These are phyloP conservation scores for Vittaforma corneae DNA, from an alignment of 371 early-diverging fungal species.

Conservation along the genomic window DNA sequence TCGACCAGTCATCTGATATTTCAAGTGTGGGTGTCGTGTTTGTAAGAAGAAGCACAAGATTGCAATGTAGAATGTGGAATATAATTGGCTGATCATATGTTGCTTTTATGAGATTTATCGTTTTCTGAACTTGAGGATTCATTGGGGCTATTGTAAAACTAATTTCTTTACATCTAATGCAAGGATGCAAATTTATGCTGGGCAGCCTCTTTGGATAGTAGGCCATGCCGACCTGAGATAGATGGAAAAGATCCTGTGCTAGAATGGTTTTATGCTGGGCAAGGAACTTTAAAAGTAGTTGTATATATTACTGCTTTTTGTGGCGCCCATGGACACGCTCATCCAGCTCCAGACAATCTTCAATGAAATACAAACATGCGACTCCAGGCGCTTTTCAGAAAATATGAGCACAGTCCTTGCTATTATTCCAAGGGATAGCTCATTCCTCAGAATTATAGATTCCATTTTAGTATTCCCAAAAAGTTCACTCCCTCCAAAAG, in stretches of 20 bases:
- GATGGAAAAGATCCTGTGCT: too few species aligned
- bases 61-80: conserved; percentile 33
- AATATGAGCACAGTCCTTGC: not conserved
- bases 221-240: too few species aligned
- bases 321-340: not conserved
- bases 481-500: conserved; percentile 20
- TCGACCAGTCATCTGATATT: conserved; percentile 40
- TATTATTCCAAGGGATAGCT: conserved; percentile 1
- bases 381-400: conserved; percentile 8
- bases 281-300: too few species aligned
- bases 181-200: too few species aligned
- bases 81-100: conserved; percentile 45
- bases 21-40: conserved; percentile 20
- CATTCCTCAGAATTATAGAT: conserved; percentile 14
- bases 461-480: conserved; percentile 20
- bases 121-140: conserved; percentile 13
- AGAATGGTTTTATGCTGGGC: too few species aligned
- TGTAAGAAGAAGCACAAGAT: conserved; percentile 14
- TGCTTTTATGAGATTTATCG: conserved; percentile 36
- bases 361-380: conserved; percentile 40
- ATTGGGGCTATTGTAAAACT: too few species aligned
- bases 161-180: too few species aligned
- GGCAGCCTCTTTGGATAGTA: too few species aligned
- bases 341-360: conserved; percentile 16
- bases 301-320: too few species aligned